Conservation (phyloP, 2,329 filamentous ascomycete genomes). For the Penicillium sp. region DNA sequence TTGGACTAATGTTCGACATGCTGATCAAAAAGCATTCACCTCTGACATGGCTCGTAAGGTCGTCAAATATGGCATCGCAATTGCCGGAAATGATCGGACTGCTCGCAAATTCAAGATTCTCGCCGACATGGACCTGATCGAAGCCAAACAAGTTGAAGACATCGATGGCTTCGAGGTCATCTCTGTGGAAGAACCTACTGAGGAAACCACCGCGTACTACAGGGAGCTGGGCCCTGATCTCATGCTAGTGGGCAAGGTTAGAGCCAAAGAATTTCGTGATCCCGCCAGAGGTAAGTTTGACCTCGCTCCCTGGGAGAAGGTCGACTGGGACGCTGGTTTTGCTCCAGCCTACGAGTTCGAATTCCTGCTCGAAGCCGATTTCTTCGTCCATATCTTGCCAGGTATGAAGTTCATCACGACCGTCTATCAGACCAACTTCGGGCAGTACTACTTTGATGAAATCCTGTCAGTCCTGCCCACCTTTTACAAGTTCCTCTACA, state of each 20-base stretch:
- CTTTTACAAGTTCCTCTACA: constrained; percentile 65
- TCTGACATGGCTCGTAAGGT: constrained; percentile 49
- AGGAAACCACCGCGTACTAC: constrained; percentile 51
- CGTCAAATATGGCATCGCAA: constrained; percentile 51
- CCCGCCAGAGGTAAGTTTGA: constrained; percentile 42
- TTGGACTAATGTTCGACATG: not conserved
- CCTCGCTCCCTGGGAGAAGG: constrained; percentile 33
- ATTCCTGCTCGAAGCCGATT: constrained; percentile 67
- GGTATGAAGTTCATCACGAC: constrained; percentile 63
- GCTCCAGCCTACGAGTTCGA: constrained; percentile 38
- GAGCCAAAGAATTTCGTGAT: constrained; percentile 51
- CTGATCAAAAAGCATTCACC: constrained; percentile 31
- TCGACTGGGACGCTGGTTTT: constrained; percentile 22
- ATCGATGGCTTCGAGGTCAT: constrained; percentile 62
- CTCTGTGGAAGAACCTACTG: constrained; percentile 48
- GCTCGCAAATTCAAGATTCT: constrained; percentile 41
- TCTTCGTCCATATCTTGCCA: constrained; percentile 56
- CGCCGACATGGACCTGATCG: constrained; percentile 35
- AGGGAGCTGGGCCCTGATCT: constrained; percentile 43
- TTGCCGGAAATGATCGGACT: constrained; percentile 40
- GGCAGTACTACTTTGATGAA: constrained; percentile 63
- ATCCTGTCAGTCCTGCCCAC: constrained; percentile 56
- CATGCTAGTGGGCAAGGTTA: constrained; percentile 53
- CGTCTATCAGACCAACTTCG: constrained; percentile 58
- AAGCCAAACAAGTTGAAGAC: constrained; percentile 47